Conservation (phyloP, 805 yeast genomes). For the Yarrowia sp. region DNA sequence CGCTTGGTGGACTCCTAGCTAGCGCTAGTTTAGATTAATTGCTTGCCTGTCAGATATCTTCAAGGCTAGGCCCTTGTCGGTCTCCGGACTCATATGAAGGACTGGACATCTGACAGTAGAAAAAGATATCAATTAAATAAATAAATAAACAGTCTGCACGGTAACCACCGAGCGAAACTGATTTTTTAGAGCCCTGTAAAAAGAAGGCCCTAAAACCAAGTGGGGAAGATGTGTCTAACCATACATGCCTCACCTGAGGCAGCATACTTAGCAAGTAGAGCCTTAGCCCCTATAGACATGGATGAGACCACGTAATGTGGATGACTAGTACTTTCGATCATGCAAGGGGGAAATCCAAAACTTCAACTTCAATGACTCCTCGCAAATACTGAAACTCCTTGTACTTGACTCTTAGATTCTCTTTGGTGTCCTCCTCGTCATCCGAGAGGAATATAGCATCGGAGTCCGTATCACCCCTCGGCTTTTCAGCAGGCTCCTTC, state of each 20-base stretch:
- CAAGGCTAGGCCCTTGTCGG: neutral
- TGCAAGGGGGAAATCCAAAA: neutral
- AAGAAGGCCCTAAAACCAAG: neutral
- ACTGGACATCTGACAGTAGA: too few relatives aligned
- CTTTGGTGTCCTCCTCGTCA: neutral
- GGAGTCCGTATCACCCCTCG: neutral
- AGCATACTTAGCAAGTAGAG: too few relatives aligned
- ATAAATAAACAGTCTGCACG: neutral
- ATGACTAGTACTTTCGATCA: too few relatives aligned
- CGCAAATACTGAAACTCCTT: neutral
- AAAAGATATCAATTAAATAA: neutral
- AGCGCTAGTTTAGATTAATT: neutral
- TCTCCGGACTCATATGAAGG: too few relatives aligned
- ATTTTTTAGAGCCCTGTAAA: neutral
- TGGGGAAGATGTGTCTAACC: neutral
- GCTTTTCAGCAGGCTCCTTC: neutral
- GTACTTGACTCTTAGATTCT: slow-evolving; percentile 13
- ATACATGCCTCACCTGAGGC: too few relatives aligned
- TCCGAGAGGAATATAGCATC: neutral
- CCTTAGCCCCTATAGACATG: too few relatives aligned
- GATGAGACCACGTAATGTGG: too few relatives aligned
- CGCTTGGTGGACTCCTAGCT: too few relatives aligned
- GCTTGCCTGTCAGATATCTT: neutral
- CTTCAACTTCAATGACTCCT: neutral
- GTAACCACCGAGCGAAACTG: neutral